Evolutionary conservation across 345 rosid genomes (phyloP), one percentile per base, ranked within the genome.

Genomic region (Noccaea caerulescens): DNA sequence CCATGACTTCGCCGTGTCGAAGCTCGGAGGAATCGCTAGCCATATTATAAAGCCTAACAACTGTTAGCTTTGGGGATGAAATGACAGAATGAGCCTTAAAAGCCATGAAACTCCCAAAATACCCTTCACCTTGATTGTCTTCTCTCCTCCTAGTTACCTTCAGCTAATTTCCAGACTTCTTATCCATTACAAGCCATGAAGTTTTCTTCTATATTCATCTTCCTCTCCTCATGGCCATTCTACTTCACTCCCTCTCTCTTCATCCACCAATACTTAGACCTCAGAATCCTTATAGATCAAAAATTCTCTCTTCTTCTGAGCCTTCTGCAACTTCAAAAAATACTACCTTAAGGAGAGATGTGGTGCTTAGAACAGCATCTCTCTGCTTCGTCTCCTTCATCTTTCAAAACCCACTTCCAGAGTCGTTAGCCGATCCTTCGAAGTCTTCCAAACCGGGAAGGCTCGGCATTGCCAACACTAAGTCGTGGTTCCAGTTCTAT

Each of bases 401-500:
- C 32, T 55, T 70, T 54, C 88, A 69, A 68, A 80, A 43, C 85
- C 84, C 86, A 66, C 46, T 81, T 69, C 74, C 64, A 25, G 77
- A 67, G 11, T 85, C 90, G 18, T 68, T 80, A 68, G 90, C 91
- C 10, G 91, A 87, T 36, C 42, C 87, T 45, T 67, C 82, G n/a
- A 56, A 87, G 5, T 61, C 91, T 18, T 10, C 82, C 39, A 87
- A 82, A 64, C 67, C 84, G 7, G 59, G 72, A 49, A 85, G 81
- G 78, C 80, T 80, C 37, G 82, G 80, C 76, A 84, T 91, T 78
- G 85, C 82, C 33, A 91, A 78, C 67, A 91, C 96, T 36, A 91
- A 79, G 71, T 84, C 94, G 62, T 93, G 97, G 96, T 86, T 88
- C 74, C 96, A 86, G 80, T 89, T 81, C 69, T 94, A 73, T 77